phyloP scores from a whole-genome alignment of 1,284 basidiomycete genomes.

The Cryptococcus sp. region DNA sequence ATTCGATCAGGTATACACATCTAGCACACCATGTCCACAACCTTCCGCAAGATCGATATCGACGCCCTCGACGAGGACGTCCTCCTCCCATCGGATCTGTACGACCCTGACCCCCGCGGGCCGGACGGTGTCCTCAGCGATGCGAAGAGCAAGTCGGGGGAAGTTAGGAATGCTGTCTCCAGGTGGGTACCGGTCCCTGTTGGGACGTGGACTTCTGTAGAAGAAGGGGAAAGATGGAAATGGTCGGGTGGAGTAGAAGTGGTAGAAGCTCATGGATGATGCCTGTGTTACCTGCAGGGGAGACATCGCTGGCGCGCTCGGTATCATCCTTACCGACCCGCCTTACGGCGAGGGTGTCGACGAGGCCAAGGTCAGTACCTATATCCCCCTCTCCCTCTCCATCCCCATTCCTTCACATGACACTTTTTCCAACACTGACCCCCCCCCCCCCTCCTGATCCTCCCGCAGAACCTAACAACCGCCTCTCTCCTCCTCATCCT shows the following conservation, averaged over 20 bases:
- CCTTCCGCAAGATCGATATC: conserved; percentile 91
- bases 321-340: conserved; percentile 65
- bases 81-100: conserved; percentile 77
- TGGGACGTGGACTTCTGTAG: background rate
- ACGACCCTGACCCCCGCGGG: conserved; percentile 78
- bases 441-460: conserved; percentile 53
- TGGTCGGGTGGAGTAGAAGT: background rate
- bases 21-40: conserved; percentile 58
- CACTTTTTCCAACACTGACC: background rate
- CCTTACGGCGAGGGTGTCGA: conserved; percentile 82
- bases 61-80: conserved; percentile 86
- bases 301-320: conserved; percentile 70
- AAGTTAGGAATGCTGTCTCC: conserved; percentile 69
- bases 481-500: conserved; percentile 85
- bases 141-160: conserved; percentile 67
- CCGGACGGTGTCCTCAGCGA: conserved; percentile 70
- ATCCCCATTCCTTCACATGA: background rate
- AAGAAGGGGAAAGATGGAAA: background rate
- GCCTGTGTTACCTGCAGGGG: conserved; percentile 54
- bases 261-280: conserved; percentile 4
- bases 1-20: background rate
- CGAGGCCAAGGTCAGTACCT: conserved; percentile 72
- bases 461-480: conserved; percentile 69
- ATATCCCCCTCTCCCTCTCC: background rate
- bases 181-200: conserved; percentile 57